These are phyloP conservation scores for Zygnema circumcarinatum DNA, from an alignment of 139 green algal species.

Conservation along the genomic window DNA sequence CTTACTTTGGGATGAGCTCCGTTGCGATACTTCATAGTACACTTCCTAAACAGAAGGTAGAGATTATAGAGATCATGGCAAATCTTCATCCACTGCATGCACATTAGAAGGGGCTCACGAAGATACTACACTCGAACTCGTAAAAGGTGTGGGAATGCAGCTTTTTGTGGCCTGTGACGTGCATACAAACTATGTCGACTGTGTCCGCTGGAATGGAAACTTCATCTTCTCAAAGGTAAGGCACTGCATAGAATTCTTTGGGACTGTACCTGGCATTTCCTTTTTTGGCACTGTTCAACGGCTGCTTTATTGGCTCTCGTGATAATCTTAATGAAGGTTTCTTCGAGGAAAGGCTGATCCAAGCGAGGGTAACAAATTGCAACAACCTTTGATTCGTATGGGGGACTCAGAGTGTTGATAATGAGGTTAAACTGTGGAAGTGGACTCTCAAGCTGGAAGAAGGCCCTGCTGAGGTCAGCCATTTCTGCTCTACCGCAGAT, in stretches of 20 bases:
- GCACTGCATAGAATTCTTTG: too few species aligned
- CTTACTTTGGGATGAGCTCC: too few species aligned
- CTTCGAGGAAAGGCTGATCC: neutral
- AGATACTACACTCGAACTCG: neutral
- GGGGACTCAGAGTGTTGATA: constrained; percentile 23
- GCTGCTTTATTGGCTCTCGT: neutral
- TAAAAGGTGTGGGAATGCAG: neutral
- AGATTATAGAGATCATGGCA: neutral
- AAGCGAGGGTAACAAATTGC: neutral
- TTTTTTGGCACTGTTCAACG: neutral
- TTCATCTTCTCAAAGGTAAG: constrained; percentile 61
- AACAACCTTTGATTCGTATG: neutral
- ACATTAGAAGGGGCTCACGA: neutral
- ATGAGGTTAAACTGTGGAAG: constrained; percentile 38
- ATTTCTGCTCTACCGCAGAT: neutral
- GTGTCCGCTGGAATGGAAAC: constrained; percentile 61
- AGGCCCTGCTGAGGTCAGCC: neutral
- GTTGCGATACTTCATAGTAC: too few species aligned
- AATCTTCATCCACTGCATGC: neutral
- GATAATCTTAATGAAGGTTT: neutral
- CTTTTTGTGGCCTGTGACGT: constrained; percentile 22
- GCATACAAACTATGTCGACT: constrained; percentile 67
- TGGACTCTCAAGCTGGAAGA: neutral
- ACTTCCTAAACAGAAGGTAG: neutral
- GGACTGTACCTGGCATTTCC: neutral